Conservation (phyloP, 306 rosid genomes). For the Biancaea sappan region DNA sequence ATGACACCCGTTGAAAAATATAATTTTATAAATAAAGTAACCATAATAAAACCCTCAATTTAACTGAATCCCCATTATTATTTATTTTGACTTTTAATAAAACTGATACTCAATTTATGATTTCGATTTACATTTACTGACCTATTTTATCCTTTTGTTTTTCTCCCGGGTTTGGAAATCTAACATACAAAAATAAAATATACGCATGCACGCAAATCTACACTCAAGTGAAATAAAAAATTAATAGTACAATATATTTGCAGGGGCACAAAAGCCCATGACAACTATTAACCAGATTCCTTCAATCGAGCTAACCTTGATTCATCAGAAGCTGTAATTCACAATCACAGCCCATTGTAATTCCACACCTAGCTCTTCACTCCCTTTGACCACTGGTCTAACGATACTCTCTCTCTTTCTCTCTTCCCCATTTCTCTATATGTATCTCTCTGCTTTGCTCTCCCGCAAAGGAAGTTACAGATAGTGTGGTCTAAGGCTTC, state of each 20-base stretch:
- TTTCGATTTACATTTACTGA: too few species aligned
- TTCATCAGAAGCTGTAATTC: slow-evolving; percentile 21
- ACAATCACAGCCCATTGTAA: slow-evolving; percentile 28
- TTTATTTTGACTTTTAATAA: too few species aligned
- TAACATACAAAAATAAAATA: not conserved
- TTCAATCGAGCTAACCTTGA: not conserved
- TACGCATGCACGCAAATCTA: too few species aligned
- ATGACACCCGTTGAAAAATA: too few species aligned
- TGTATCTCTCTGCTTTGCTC: slow-evolving; percentile 23
- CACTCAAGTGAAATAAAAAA: not conserved
- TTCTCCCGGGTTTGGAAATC: not conserved
- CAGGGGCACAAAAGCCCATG: slow-evolving; percentile 34
- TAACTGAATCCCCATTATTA: too few species aligned
- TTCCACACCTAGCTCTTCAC: slow-evolving; percentile 33
- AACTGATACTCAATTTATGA: too few species aligned
- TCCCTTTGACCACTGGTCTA: slow-evolving; percentile 67
- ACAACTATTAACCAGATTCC: slow-evolving; percentile 36
- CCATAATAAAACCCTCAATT: too few species aligned
- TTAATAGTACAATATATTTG: not conserved
- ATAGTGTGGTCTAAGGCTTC: slow-evolving; percentile 22
- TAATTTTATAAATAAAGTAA: too few species aligned
- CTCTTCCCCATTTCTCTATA: not conserved
- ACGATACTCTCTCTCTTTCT: slow-evolving; percentile 28
- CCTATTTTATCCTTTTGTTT: too few species aligned
- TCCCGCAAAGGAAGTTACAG: slow-evolving; percentile 21